These are phyloP conservation scores for Moricandia moricandioides DNA, from an alignment of 345 rosid genomes.

Conservation along the genomic window DNA sequence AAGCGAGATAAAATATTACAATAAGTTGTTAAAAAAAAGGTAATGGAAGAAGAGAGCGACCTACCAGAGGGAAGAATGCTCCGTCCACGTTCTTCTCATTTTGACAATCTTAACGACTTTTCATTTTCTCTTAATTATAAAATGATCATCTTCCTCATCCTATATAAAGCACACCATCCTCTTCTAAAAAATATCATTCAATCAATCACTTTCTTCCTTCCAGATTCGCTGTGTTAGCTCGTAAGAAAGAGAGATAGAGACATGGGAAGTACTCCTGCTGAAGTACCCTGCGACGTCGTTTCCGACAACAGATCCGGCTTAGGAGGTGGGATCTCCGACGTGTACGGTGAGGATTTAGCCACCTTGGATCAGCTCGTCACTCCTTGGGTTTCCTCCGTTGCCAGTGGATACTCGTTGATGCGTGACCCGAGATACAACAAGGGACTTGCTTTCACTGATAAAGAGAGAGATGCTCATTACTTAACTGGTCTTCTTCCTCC, in stretches of 20 bases:
- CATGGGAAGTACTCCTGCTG: constrained; percentile 33
- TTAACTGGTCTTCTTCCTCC: constrained; percentile 96
- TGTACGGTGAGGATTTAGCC: constrained; percentile 78
- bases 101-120: constrained; percentile 19
- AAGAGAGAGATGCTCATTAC: constrained; percentile 94
- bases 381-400: constrained; percentile 86
- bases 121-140: background rate
- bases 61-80: background rate
- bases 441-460: constrained; percentile 80
- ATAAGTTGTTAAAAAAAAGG: background rate
- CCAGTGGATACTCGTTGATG: constrained; percentile 89
- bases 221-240: background rate
- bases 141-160: constrained; percentile 2
- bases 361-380: constrained; percentile 84
- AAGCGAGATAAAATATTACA: background rate
- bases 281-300: constrained; percentile 38
- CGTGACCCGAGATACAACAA: constrained; percentile 94
- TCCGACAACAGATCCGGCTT: constrained; percentile 42
- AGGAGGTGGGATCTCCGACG: constrained; percentile 64
- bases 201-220: background rate
- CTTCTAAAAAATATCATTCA: background rate
- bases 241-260: background rate
- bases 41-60: constrained; percentile 27
- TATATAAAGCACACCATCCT: constrained; percentile 26
- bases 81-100: constrained; percentile 28